These are phyloP conservation scores for Zangia roseola DNA, from an alignment of 768 basidiomycete genomes.

Conservation along the genomic window DNA sequence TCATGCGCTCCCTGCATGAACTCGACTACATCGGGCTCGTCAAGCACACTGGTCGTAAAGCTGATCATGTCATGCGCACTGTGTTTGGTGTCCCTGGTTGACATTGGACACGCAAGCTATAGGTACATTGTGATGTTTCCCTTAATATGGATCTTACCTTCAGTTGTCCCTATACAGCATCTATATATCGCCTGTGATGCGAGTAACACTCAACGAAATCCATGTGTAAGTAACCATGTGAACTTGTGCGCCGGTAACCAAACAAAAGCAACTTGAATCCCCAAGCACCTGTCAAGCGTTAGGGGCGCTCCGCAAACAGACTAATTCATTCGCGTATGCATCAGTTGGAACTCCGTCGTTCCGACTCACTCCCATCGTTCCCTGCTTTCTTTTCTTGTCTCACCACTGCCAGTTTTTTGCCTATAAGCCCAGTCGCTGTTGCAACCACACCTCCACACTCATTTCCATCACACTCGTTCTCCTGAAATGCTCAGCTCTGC, in stretches of 20 bases:
- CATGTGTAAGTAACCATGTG: slow-evolving; percentile 1
- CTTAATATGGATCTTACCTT: slow-evolving; percentile 6
- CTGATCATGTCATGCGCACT: slow-evolving; percentile 70
- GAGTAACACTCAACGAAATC: neutral
- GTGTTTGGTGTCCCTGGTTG: slow-evolving; percentile 49
- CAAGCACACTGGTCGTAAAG: slow-evolving; percentile 76
- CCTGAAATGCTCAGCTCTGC: slow-evolving; percentile 50
- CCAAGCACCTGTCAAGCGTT: too few species aligned
- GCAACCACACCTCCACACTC: slow-evolving; percentile 21
- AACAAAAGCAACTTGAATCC: neutral
- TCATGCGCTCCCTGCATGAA: slow-evolving; percentile 78
- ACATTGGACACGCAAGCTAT: slow-evolving; percentile 12
- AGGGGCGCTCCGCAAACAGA: too few species aligned
- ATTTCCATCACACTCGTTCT: slow-evolving; percentile 20
- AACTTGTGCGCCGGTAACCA: too few species aligned
- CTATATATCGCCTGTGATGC: neutral
- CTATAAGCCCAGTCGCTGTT: slow-evolving; percentile 2
- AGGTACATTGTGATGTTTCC: slow-evolving; percentile 10
- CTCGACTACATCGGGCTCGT: slow-evolving; percentile 79
- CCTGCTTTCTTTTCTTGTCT: neutral
- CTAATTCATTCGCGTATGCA: neutral
- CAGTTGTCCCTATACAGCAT: slow-evolving; percentile 7
- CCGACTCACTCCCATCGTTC: neutral
- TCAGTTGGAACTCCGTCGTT: slow-evolving; percentile 34
- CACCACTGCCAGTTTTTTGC: neutral